Evolutionary conservation across 2,329 filamentous ascomycete genomes (phyloP).

Genomic region (Pleoardoris graminearum): DNA sequence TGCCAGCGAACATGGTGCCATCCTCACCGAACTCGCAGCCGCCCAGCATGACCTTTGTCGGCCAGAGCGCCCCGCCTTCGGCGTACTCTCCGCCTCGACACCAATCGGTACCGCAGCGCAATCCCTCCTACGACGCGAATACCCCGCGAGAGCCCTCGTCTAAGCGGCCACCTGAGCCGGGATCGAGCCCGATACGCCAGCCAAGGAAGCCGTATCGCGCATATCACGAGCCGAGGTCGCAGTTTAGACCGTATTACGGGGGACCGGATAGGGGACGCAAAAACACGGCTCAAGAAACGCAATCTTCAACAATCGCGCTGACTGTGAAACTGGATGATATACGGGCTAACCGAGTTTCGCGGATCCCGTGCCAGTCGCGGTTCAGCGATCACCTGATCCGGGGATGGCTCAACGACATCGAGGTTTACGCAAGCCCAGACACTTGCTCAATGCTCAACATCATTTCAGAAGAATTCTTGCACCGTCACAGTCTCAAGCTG

Average conservation of each 20-base stretch:
- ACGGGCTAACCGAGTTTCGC: too few species aligned
- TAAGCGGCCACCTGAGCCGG: slow-evolving; percentile 27
- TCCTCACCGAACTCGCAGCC: slow-evolving; percentile 24
- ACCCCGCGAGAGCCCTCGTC: slow-evolving; percentile 18
- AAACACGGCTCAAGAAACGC: too few species aligned
- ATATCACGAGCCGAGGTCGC: slow-evolving; percentile 40
- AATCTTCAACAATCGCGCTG: too few species aligned
- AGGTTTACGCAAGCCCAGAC: neutral
- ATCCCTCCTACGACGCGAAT: slow-evolving; percentile 21
- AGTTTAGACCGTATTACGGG: slow-evolving; percentile 41
- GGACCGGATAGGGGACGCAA: too few species aligned
- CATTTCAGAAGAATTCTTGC: neutral
- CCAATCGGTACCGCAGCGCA: slow-evolving; percentile 17
- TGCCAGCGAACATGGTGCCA: slow-evolving; percentile 44
- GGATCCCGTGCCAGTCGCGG: neutral
- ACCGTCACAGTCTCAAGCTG: neutral
- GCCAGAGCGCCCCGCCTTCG: slow-evolving; percentile 14
- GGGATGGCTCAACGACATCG: neutral
- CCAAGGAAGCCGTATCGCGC: slow-evolving; percentile 32
- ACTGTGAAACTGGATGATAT: too few species aligned
- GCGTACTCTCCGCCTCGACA: slow-evolving; percentile 30
- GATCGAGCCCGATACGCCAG: slow-evolving; percentile 21
- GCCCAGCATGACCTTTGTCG: slow-evolving; percentile 18
- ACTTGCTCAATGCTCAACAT: neutral
- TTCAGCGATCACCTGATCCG: neutral